Base-by-base conservation (phyloP, 2,329 filamentous ascomycete genomes). In the Phaeophleospora eucalypticola region DNA sequence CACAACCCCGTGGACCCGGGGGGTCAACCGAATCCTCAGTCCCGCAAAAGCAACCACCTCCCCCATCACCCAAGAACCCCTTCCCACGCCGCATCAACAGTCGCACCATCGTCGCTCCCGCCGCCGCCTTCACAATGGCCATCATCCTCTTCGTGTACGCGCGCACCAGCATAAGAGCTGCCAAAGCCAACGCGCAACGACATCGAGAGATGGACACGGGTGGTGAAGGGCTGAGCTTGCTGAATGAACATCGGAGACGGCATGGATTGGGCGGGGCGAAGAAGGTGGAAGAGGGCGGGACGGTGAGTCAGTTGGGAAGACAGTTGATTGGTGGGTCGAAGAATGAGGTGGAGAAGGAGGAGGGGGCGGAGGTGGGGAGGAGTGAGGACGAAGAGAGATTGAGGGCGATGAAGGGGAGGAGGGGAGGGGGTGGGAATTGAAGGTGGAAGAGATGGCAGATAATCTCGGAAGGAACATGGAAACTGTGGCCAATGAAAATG, bases 111-210 rank as follows among this genome's bases (percentile, higher is more conserved):
- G 75, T 78, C 49, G 80, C 79, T 2, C 80, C 81, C 4, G 70
- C 81, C n/a, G 80, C 79, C n/a, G 80, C 80, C 19, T 71, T 81
- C 53, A 77, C 76, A 12, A 82, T 83, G 80, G 80, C 80, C 14
- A 65, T 75, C 40, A 61, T 83, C 17, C 73, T 82, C 24, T 80
- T 78, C 64, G 67, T 76, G 27, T 87, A 87, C 66, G 73, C 81
- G 20, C 70, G 83, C 41, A 83, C 77, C 7, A 82, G 79, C 18
- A 86, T 87, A 52, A 73, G 76, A 50, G 78, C 81, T 18, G 84
- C 84, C 2, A 84, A 84, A 57, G 71, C 77, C 38, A 84, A 86
- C 53, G 82, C 82, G 0, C 74, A 80, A 55, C 69, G 72, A 51
- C 77, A 80, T 43, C 70, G 81, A 39, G 75, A 80, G 55, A 77